These are phyloP conservation scores for Eragrostis tef DNA, from an alignment of 202 grass and related monocot species.

Conservation along the genomic window DNA sequence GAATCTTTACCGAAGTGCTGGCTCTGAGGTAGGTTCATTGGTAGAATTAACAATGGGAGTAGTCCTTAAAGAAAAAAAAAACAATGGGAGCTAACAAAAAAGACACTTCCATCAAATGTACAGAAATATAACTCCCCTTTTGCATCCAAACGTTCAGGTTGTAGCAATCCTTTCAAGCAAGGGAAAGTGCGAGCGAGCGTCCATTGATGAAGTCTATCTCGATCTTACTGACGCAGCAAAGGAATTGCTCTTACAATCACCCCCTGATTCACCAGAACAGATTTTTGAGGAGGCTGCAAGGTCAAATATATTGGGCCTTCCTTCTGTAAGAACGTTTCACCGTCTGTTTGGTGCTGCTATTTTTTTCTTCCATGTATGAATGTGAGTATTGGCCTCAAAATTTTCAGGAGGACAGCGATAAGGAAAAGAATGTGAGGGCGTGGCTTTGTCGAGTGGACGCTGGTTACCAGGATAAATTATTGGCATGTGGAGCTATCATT, in stretches of 20 bases:
- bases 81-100: too few species aligned
- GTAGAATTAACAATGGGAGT: background rate
- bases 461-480: conserved; percentile 75
- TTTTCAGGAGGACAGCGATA: conserved; percentile 57
- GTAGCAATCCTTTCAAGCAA: conserved; percentile 79
- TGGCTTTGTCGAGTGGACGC: conserved; percentile 71
- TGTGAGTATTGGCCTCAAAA: conserved; percentile 26
- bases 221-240: conserved; percentile 90
- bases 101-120: background rate
- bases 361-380: background rate
- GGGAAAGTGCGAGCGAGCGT: conserved; percentile 89
- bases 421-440: conserved; percentile 64
- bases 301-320: conserved; percentile 75
- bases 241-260: conserved; percentile 73
- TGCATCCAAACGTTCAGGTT: conserved; percentile 54
- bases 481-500: conserved; percentile 88
- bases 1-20: conserved; percentile 81
- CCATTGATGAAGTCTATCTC: conserved; percentile 97
- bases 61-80: too few species aligned
- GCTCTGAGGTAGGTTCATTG: conserved; percentile 71
- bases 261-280: conserved; percentile 51
- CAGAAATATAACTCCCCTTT: background rate
- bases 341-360: conserved; percentile 20
- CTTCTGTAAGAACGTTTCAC: conserved; percentile 53
- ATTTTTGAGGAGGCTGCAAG: conserved; percentile 73